phyloP scores from a whole-genome alignment of 2,329 filamentous ascomycete species.

The Neoarthrinium moseri region DNA sequence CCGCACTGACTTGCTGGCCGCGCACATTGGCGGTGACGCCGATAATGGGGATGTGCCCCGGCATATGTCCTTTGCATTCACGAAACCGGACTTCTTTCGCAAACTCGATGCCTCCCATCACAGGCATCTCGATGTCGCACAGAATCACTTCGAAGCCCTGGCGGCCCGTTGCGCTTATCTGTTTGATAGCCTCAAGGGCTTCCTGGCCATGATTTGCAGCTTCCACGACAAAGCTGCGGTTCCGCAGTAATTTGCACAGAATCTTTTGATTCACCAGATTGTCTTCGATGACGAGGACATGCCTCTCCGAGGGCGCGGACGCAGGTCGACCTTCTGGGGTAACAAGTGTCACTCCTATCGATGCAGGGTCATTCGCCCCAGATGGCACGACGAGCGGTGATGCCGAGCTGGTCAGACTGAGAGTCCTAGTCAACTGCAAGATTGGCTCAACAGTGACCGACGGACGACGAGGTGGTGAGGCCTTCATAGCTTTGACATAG shows the following conservation, averaged over 20 bases:
- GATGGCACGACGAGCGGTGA: conserved; percentile 9
- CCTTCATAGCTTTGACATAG: conserved; percentile 57
- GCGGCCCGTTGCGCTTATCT: neutral
- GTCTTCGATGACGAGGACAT: conserved; percentile 57
- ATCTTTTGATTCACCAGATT: conserved; percentile 62
- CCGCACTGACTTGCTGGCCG: conserved; percentile 21
- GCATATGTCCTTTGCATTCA: conserved; percentile 15
- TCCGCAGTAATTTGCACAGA: conserved; percentile 47
- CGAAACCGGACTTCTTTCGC: conserved; percentile 19
- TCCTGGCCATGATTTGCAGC: conserved; percentile 58
- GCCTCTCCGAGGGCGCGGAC: neutral
- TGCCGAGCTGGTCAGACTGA: conserved; percentile 9
- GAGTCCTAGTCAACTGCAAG: conserved; percentile 10
- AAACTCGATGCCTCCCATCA: conserved; percentile 26
- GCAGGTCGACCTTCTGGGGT: neutral
- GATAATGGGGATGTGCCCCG: conserved; percentile 22
- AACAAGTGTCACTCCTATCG: conserved; percentile 9
- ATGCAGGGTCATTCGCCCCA: neutral
- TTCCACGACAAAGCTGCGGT: conserved; percentile 48
- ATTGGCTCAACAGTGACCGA: conserved; percentile 15
- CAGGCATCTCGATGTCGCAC: conserved; percentile 27
- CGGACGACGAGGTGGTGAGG: conserved; percentile 10
- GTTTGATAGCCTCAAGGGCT: conserved; percentile 39
- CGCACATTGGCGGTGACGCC: conserved; percentile 27
- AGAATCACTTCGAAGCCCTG: conserved; percentile 21